A percentile compares a stretch with the other conserved stretches of the same genome.
Evolutionary conservation across 768 basidiomycete genomes (phyloP).

Genomic region (Russula virescens): DNA sequence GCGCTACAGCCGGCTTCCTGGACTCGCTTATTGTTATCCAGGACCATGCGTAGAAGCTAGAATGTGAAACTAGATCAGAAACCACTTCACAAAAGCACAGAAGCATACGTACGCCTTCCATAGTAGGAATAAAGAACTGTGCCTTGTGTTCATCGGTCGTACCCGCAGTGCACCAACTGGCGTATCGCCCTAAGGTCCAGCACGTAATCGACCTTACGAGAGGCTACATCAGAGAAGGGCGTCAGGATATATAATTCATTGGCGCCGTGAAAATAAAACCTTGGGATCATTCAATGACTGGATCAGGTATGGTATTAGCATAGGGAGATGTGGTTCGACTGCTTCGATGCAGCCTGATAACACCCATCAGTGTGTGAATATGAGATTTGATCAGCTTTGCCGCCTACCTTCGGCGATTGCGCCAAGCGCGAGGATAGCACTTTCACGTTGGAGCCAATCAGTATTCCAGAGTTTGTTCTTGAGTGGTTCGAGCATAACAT

Average conservation of each 20-base stretch:
- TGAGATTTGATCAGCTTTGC: constrained; percentile 25
- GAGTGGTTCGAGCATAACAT: constrained; percentile 80
- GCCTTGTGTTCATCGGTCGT: constrained; percentile 83
- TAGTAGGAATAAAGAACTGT: constrained; percentile 90
- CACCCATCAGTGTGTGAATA: neutral
- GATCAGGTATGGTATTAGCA: constrained; percentile 88
- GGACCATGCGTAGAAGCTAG: constrained; percentile 94
- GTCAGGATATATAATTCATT: constrained; percentile 4
- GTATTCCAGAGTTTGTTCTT: constrained; percentile 90
- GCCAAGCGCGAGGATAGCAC: constrained; percentile 91
- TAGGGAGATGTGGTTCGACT: constrained; percentile 91
- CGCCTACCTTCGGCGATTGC: constrained; percentile 92
- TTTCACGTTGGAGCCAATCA: constrained; percentile 94
- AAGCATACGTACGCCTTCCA: constrained; percentile 75
- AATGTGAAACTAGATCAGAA: constrained; percentile 12
- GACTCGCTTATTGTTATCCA: constrained; percentile 97
- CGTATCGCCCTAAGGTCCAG: constrained; percentile 99
- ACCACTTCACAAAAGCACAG: constrained; percentile 14
- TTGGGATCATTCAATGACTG: constrained; percentile 87
- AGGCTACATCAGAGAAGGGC: constrained; percentile 47
- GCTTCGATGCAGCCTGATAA: constrained; percentile 87
- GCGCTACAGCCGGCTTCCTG: constrained; percentile 99
- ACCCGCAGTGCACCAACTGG: constrained; percentile 91
- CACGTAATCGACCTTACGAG: constrained; percentile 97
- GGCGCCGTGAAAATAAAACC: constrained; percentile 39